Evolutionary conservation across 805 yeast genomes (phyloP).

Genomic region (Metschnikowia santaceciliae): DNA sequence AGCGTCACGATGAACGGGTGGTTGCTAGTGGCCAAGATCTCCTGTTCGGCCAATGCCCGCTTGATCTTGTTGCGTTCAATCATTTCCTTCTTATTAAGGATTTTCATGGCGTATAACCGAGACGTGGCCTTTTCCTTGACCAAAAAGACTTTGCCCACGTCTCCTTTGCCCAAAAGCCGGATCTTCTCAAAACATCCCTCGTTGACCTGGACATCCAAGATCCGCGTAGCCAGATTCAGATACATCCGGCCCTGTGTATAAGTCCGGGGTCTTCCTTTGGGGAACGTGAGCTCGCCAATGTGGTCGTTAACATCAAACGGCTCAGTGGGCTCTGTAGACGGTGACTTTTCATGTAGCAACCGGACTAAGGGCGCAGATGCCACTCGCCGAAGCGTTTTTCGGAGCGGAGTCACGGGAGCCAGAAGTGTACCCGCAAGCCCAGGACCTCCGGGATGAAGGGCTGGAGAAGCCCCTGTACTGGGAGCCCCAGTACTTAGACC

Average conservation of each 20-base stretch:
- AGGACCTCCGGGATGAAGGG: not conserved
- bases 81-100: constrained; percentile 87
- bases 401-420: constrained; percentile 25
- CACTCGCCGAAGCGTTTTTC: constrained; percentile 58
- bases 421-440: not conserved
- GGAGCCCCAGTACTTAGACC: too few relatives aligned
- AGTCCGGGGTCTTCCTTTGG: constrained; percentile 35
- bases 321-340: constrained; percentile 18
- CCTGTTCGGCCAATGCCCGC: constrained; percentile 94
- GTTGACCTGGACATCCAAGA: constrained; percentile 73
- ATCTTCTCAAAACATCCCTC: constrained; percentile 87
- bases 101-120: constrained; percentile 87
- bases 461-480: not conserved
- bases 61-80: constrained; percentile 91
- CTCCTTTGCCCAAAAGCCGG: constrained; percentile 91
- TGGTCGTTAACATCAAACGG: constrained; percentile 43
- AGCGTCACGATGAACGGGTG: constrained; percentile 97
- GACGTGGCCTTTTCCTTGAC: constrained; percentile 78
- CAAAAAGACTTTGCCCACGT: constrained; percentile 92
- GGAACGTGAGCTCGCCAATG: constrained; percentile 39
- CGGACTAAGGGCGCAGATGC: constrained; percentile 78
- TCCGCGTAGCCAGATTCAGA: constrained; percentile 69
- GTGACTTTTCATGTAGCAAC: constrained; percentile 23
- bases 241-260: constrained; percentile 54
- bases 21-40: constrained; percentile 88